Evolutionary conservation across 2,329 filamentous ascomycete genomes (phyloP), one percentile per base, ranked within the genome.

Genomic region (Xylariaceae sp.): DNA sequence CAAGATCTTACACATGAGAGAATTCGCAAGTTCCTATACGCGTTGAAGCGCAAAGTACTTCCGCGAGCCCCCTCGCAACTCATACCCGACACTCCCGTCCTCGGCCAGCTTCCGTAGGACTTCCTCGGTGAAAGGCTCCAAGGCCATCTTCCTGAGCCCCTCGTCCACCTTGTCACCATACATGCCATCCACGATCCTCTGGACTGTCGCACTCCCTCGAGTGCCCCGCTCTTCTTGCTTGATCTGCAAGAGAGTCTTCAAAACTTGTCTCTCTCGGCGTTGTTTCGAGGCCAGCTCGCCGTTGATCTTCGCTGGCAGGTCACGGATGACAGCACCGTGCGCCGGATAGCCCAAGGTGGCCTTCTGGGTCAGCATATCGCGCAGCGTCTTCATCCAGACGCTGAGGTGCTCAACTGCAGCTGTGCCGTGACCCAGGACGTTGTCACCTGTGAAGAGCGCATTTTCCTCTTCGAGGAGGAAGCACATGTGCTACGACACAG

Each of bases 391-490:
- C 42, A 93, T 64, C 53, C 93, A 94, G 0, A 64, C 61, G 1
- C 63, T 56, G 7, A 94, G 66, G 43, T 92, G 76, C 55, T 93
- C 85, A 46, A 93, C 93, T 0, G 90, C 85, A 3, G 83, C 79
- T 2, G 85, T 93, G 10, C 87, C 87, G 39, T 94, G 84, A 1
- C 88, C 88, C 2, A 94, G 69, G 2, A 94, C 81, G 53, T 90
- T 93, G 58, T 94, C 88, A 5, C 82, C 88, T 0, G 87, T 93
- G 57, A 94, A 92, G 63, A 94, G 77, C 25, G 84, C 80, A 47
- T 86, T 72, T 50, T 94, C 70, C 71, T 93, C 84, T 29, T 80
- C 72, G 4, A 94, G 60, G 5, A 88, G 56, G 45, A 94, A 80
- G 14, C 72, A 76, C 69, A 89, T 81, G 56, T 95, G 90, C 51